These are phyloP conservation scores for Candida freyschussii DNA, from an alignment of 1,139 yeast genomes.

Conservation along the genomic window DNA sequence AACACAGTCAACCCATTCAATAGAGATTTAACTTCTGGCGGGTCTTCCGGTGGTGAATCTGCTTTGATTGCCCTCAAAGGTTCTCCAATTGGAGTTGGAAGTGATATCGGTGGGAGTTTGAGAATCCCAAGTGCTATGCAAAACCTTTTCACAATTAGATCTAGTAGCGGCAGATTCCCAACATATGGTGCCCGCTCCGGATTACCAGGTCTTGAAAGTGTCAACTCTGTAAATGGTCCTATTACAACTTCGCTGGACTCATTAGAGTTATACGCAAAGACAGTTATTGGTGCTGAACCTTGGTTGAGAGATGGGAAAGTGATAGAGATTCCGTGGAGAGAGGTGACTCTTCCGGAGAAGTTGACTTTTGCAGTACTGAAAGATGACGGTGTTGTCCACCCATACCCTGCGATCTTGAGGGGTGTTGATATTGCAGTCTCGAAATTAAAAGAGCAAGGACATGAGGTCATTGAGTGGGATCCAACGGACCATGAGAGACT, in stretches of 20 bases:
- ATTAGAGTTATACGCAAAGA: conserved; percentile 54
- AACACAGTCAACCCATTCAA: conserved; percentile 42
- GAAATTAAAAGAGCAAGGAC: conserved; percentile 49
- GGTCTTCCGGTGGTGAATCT: conserved; percentile 58
- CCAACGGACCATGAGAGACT: conserved; percentile 30
- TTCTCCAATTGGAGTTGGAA: conserved; percentile 51
- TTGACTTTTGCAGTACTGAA: conserved; percentile 42
- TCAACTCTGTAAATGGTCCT: conserved; percentile 55
- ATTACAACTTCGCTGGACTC: conserved; percentile 60
- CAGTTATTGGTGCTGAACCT: conserved; percentile 36
- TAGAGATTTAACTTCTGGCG: conserved; percentile 41
- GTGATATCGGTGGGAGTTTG: conserved; percentile 63
- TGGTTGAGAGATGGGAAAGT: conserved; percentile 44
- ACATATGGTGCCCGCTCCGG: conserved; percentile 50
- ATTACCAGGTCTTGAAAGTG: conserved; percentile 52
- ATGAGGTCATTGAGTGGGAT: conserved; percentile 55
- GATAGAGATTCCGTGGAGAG: conserved; percentile 60
- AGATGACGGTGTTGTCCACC: conserved; percentile 43
- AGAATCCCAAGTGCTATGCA: conserved; percentile 52
- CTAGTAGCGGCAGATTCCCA: conserved; percentile 48
- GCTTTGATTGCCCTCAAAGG: conserved; percentile 46
- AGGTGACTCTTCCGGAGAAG: conserved; percentile 40
- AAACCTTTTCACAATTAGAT: conserved; percentile 52
- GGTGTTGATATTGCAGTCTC: conserved; percentile 44
- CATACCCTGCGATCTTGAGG: conserved; percentile 60